Evolutionary conservation across 805 yeast genomes (phyloP).

Genomic region (Metschnikowia shivogae): DNA sequence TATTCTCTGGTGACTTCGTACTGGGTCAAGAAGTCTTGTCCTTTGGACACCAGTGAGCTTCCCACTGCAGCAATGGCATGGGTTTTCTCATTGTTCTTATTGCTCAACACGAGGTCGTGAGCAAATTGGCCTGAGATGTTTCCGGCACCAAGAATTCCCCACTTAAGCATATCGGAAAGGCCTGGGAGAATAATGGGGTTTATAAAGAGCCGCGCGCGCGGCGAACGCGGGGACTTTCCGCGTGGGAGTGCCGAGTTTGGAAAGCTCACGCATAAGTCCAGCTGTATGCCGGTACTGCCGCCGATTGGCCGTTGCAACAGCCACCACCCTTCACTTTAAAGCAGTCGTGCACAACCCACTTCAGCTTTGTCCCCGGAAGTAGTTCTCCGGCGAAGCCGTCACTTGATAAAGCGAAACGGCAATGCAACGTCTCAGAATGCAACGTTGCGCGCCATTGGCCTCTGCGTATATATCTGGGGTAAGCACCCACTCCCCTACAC

Average conservation of each 20-base stretch:
- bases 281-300: too few relatives aligned
- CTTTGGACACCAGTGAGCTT: slow-evolving; percentile 33
- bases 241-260: neutral
- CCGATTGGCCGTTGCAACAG: too few relatives aligned
- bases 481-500: neutral
- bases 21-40: slow-evolving; percentile 27
- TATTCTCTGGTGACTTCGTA: slow-evolving; percentile 15
- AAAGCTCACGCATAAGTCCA: neutral
- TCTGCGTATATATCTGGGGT: neutral
- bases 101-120: slow-evolving; percentile 31
- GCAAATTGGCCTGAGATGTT: slow-evolving; percentile 45
- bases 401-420: neutral
- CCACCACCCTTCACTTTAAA: too few relatives aligned
- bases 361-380: too few relatives aligned
- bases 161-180: slow-evolving; percentile 20
- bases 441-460: slow-evolving; percentile 1
- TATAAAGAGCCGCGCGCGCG: neutral
- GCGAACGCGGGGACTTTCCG: neutral
- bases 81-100: slow-evolving; percentile 18
- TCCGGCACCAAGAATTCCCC: slow-evolving; percentile 52
- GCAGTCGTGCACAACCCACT: too few relatives aligned
- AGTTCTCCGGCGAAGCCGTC: neutral
- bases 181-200: neutral
- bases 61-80: slow-evolving; percentile 41
- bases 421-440: neutral